Conservation (phyloP, 2,329 filamentous ascomycete species). For the Tolypocladium tropicale region DNA sequence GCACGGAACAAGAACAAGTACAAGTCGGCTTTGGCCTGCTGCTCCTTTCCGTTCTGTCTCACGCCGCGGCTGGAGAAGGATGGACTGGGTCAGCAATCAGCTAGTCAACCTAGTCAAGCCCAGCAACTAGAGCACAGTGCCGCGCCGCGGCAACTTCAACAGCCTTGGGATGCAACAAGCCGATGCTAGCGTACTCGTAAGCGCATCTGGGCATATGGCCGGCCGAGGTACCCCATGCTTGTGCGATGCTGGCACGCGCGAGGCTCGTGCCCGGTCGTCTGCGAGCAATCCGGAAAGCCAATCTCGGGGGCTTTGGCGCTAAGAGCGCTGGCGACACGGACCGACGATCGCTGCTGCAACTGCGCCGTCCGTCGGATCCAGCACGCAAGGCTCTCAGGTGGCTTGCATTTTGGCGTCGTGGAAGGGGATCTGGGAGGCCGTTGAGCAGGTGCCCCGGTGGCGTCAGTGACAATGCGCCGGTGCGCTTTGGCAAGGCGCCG, state of each 20-base stretch:
- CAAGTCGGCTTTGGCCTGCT: not conserved
- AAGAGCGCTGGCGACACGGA: slow-evolving; percentile 1
- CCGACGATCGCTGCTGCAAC: slow-evolving; percentile 1
- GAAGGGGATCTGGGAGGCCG: not conserved
- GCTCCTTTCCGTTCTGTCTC: not conserved
- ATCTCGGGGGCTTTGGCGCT: slow-evolving; percentile 1
- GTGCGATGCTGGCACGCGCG: not conserved
- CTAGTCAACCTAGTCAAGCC: not conserved
- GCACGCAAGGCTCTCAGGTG: not conserved
- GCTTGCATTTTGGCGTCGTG: not conserved
- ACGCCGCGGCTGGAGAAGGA: no score
- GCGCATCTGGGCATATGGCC: not conserved
- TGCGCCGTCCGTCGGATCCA: slow-evolving; percentile 7
- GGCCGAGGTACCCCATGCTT: not conserved
- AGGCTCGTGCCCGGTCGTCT: not conserved
- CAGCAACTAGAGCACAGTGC: not conserved
- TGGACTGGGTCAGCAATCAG: not conserved
- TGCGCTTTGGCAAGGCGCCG: not conserved
- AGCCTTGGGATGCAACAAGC: no score
- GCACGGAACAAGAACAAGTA: not conserved
- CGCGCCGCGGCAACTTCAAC: no score
- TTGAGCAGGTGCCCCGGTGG: not conserved
- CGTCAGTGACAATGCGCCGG: not conserved
- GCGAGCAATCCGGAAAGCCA: slow-evolving; percentile 2
- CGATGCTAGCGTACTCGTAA: no score